Conservation (phyloP, 805 yeast genomes). For the Brettanomyces sp. region DNA sequence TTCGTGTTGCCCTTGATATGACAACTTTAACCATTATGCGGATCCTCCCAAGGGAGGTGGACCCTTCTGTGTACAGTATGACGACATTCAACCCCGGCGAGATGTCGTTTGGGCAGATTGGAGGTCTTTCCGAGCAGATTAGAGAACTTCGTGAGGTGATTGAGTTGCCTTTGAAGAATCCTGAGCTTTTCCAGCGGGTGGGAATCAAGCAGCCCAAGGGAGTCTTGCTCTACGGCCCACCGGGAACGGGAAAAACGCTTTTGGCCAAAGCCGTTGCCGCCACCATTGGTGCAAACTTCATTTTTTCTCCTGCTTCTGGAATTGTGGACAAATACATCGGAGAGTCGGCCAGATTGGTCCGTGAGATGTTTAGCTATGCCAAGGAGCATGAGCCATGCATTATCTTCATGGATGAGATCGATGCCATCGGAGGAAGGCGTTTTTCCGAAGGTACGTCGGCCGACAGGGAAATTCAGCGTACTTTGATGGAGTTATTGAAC, state of each 20-base stretch:
- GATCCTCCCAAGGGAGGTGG: constrained; percentile 94
- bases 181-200: constrained; percentile 89
- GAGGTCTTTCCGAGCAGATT: constrained; percentile 93
- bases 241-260: constrained; percentile 96
- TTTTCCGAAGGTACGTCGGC: constrained; percentile 98
- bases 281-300: constrained; percentile 95
- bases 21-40: constrained; percentile 97
- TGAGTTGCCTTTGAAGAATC: constrained; percentile 93
- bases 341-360: constrained; percentile 89
- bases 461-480: constrained; percentile 96
- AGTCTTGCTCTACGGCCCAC: constrained; percentile 93
- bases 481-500: constrained; percentile 90
- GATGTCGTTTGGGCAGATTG: constrained; percentile 87
- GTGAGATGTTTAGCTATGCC: constrained; percentile 98
- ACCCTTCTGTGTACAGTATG: constrained; percentile 96
- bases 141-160: constrained; percentile 96
- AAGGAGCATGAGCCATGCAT: constrained; percentile 97
- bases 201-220: constrained; percentile 99
- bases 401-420: constrained; percentile 97
- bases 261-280: constrained; percentile 98
- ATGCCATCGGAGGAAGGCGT: constrained; percentile 98
- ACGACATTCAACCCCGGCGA: constrained; percentile 98
- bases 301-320: constrained; percentile 96
- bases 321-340: constrained; percentile 98
- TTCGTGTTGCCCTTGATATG: constrained; percentile 94